Base-by-base conservation (phyloP, 345 rosid species). In the Clausena lansium region DNA sequence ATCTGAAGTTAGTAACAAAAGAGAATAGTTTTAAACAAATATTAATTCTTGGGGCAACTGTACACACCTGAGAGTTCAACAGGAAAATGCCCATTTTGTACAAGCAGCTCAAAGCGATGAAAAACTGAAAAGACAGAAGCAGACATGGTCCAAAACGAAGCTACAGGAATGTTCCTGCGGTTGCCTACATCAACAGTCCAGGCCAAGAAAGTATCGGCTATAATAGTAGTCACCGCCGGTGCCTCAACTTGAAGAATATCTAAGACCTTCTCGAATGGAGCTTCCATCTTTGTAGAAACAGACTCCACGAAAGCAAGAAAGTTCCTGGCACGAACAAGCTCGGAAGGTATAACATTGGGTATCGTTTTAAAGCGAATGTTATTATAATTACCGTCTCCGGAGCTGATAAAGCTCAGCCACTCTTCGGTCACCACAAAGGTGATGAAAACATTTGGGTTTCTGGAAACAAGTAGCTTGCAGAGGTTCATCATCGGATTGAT, bases 401-500 rank as follows among this genome's bases (percentile, higher is more conserved):
- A 74, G 32, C 79, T 76, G 17, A 91, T 75, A 79, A 88, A 70
- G 30, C 87, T 83, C 65, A 83, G 81, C 94, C 93, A 92, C 85
- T 93, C 97, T 78, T 91, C 91, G 0, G 94, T 93, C 78, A 92
- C 70, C 33, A 88, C 94, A 72, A 90, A 86, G 11, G 91, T 87
- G 62, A 92, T 78, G 76, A 82, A 60, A 69, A 92, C 78, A 66
- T 81, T 45, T n/a, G 81, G 78, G 25, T 67, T 66, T 35, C 77
- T 87, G 36, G 85, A 80, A 63, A 80, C 63, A 7, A 93, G 83
- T 28, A 75, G 71, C 81, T 82, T 85, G 85, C 89, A 88, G 75
- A 92, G 81, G 85, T 85, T 89, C 88, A 87, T 85, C 95, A 92
- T 87, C 25, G 93, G 91, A 77, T 92, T 92, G 83, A 91, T 41